Conservation (phyloP, 2,329 filamentous ascomycete genomes). For the Chaetomiaceae sp. region DNA sequence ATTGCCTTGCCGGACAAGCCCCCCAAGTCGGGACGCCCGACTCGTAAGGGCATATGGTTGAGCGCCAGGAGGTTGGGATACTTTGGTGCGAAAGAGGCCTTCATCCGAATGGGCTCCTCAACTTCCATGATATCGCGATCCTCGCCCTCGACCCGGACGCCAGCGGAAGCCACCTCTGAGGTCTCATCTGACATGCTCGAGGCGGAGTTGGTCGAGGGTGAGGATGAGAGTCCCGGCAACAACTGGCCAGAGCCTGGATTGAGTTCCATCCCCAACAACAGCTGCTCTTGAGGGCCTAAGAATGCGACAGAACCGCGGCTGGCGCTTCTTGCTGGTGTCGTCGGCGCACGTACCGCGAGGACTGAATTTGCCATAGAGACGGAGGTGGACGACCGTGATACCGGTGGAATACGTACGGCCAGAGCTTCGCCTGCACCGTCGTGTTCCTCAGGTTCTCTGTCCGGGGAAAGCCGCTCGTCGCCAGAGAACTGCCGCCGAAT, state of each 20-base stretch:
- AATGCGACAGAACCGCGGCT: neutral
- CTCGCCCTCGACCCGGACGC: slow-evolving; percentile 6
- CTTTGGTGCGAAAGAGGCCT: slow-evolving; percentile 4
- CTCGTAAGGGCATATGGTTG: neutral
- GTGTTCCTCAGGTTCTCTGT: neutral
- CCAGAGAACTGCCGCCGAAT: neutral
- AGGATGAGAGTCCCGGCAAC: slow-evolving; percentile 2
- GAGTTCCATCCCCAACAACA: slow-evolving; percentile 2
- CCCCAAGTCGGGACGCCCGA: no score
- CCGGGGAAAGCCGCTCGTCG: neutral
- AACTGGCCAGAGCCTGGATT: neutral
- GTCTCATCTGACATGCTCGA: neutral
- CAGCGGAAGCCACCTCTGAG: neutral
- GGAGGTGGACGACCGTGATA: neutral
- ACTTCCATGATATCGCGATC: slow-evolving; percentile 1
- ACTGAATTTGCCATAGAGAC: neutral
- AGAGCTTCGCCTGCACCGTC: neutral
- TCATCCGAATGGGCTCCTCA: slow-evolving; percentile 11
- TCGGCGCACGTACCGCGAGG: neutral
- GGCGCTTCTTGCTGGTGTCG: neutral
- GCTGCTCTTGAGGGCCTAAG: neutral
- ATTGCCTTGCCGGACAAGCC: no score
- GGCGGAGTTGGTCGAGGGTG: slow-evolving; percentile 2
- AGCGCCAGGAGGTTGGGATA: neutral
- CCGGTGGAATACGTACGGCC: neutral